phyloP scores from a whole-genome alignment of 2,329 filamentous ascomycete genomes.

The Macroventuria anomochaeta region DNA sequence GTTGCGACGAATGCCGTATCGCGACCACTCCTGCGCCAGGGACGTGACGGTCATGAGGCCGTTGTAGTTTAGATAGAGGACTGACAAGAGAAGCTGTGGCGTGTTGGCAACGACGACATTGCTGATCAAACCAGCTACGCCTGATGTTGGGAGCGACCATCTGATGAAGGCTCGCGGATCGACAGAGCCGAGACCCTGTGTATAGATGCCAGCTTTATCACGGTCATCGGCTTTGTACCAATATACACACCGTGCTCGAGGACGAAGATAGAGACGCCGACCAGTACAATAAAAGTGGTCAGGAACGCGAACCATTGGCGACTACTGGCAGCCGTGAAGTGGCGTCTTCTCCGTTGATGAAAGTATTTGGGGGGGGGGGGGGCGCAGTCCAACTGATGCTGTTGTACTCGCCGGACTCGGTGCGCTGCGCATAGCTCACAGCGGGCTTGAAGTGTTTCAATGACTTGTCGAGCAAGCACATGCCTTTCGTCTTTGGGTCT shows the following conservation, averaged over 20 bases:
- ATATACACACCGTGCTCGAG: neutral
- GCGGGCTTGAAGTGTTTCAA: neutral
- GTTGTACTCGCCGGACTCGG: neutral
- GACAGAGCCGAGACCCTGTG: neutral
- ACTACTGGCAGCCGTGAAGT: neutral
- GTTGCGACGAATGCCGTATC: slow-evolving; percentile 43
- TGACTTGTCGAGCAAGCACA: slow-evolving; percentile 13
- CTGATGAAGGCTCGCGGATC: slow-evolving; percentile 9
- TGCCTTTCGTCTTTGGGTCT: slow-evolving; percentile 21
- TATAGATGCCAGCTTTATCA: neutral
- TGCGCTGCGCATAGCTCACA: neutral
- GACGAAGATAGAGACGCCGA: neutral
- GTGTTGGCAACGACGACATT: slow-evolving; percentile 53
- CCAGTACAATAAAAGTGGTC: neutral
- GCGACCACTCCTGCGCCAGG: slow-evolving; percentile 55
- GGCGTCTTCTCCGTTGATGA: neutral
- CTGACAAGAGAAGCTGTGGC: slow-evolving; percentile 56
- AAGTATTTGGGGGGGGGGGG: neutral
- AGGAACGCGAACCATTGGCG: neutral
- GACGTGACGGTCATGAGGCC: slow-evolving; percentile 55
- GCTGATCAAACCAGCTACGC: neutral
- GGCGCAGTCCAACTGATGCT: slow-evolving; percentile 1
- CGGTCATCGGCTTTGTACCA: neutral
- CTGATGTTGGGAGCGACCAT: neutral
- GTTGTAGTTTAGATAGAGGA: slow-evolving; percentile 56